Evolutionary conservation across 1,139 yeast genomes (phyloP).

Genomic region (Kluyveromyces sp.): DNA sequence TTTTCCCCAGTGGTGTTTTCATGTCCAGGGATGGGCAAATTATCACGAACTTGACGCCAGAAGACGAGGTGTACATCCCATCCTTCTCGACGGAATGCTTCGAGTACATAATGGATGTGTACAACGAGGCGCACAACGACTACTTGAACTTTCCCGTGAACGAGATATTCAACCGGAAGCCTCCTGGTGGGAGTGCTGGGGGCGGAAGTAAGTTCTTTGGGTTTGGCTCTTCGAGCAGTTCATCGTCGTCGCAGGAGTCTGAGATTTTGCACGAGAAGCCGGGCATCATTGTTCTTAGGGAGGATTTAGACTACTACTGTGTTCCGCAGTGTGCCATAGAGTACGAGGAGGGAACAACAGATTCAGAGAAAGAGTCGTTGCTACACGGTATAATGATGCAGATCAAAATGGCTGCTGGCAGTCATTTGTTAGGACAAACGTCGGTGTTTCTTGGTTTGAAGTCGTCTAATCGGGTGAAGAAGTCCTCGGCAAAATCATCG

Average conservation of each 20-base stretch:
- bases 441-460: constrained; percentile 67
- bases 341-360: constrained; percentile 32
- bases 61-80: constrained; percentile 60
- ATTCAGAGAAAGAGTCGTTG: constrained; percentile 29
- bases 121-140: constrained; percentile 28
- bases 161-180: constrained; percentile 19
- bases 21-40: constrained; percentile 67
- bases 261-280: constrained; percentile 73
- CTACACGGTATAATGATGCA: constrained; percentile 41
- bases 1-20: constrained; percentile 86
- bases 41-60: constrained; percentile 68
- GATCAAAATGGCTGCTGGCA: constrained; percentile 66
- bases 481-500: constrained; percentile 25
- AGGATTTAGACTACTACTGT: constrained; percentile 89
- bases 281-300: constrained; percentile 84
- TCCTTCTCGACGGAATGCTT: constrained; percentile 85
- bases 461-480: constrained; percentile 29
- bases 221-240: constrained; percentile 26
- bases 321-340: constrained; percentile 46
- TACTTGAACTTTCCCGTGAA: constrained; percentile 25
- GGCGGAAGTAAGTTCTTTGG: constrained; percentile 35
- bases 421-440: constrained; percentile 46
- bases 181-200: constrained; percentile 12
- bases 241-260: constrained; percentile 34
- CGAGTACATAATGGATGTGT: constrained; percentile 66